Base-by-base conservation (phyloP, 495 filamentous ascomycete genomes). In the Immersiella caudata region DNA sequence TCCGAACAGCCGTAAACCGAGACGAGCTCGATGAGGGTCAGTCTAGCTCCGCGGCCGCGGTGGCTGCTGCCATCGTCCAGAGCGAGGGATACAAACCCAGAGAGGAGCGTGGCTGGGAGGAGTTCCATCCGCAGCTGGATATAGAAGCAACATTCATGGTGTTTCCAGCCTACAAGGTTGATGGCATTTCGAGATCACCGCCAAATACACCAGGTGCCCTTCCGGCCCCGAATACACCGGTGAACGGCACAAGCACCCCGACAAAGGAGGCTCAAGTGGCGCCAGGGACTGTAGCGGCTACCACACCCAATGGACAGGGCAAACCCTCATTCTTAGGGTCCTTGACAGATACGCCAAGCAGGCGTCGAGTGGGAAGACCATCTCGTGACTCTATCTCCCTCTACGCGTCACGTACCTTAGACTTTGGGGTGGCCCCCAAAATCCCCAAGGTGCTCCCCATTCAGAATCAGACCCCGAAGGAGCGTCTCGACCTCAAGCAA, bases 31-130 rank as follows among this genome's bases (percentile, higher is more conserved):
- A 86, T 67, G 83, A 82, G 70, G 79, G 93, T 75, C 82, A 81
- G 62, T 82, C 89, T 66, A 91, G 87, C 70, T 94, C 91, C 20
- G 92, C 93, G 22, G 93, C 93, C 25, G 92, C 93, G 9, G 92
- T 92, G 21, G 90, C 91, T 5, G 90, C 92, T 46, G 93, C 93
- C 25, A 86, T 93, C 25, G 92, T 92, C 58, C 91, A 94, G 69
- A 93, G 89, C 67, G 94, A 97, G 80, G 93, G 93, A 18, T 97
- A 97, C 79, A 98, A 99, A 75, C 95, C 95, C 2, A 85, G 95
- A 65, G 95, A 99, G 77, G 95, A 99, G 78, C 89, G 94, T 64
- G 91, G 92, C 16, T 99, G 94, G 91, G 92, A 96, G 72, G 96
- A 98, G 78, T 98, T 97, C 63, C 95, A 99, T 76, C 93, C 91